Conservation (phyloP, 176 grass and related monocot species). For the Paspalum notatum region DNA sequence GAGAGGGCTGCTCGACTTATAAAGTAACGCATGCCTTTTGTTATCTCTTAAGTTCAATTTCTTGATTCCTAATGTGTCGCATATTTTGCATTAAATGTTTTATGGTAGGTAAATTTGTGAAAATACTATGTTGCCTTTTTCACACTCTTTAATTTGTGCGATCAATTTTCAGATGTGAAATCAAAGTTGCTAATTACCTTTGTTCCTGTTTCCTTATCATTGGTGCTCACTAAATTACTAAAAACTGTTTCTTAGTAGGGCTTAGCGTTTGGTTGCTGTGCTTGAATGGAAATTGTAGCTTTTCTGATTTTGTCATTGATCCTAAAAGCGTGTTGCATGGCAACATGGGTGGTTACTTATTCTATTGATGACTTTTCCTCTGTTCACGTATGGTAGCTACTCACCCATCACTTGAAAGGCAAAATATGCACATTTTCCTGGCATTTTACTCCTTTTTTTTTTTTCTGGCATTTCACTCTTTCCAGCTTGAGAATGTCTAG, state of each 20-base stretch:
- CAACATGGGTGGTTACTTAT: not conserved
- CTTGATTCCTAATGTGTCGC: not conserved
- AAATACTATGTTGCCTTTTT: not conserved
- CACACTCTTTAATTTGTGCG: constrained; percentile 2
- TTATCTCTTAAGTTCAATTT: not conserved
- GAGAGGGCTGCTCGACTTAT: constrained; percentile 81
- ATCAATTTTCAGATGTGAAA: constrained; percentile 4
- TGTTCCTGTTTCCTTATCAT: not conserved
- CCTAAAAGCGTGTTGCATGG: not conserved
- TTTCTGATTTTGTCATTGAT: constrained; percentile 19
- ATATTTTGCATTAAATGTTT: not conserved
- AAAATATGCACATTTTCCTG: not conserved
- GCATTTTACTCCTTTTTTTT: not conserved
- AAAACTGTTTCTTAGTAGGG: not conserved
- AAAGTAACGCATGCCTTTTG: constrained; percentile 50
- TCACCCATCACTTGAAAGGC: not conserved
- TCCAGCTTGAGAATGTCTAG: not conserved
- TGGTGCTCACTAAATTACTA: constrained; percentile 11
- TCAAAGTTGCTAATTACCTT: not conserved
- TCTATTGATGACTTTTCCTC: not conserved
- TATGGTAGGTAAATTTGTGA: not conserved
- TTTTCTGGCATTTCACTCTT: not conserved
- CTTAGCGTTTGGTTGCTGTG: not conserved
- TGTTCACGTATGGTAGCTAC: not conserved
- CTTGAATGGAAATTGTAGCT: not conserved